These are phyloP conservation scores for Emericellopsis cladophorae DNA, from an alignment of 2,329 filamentous ascomycete genomes.

Conservation along the genomic window DNA sequence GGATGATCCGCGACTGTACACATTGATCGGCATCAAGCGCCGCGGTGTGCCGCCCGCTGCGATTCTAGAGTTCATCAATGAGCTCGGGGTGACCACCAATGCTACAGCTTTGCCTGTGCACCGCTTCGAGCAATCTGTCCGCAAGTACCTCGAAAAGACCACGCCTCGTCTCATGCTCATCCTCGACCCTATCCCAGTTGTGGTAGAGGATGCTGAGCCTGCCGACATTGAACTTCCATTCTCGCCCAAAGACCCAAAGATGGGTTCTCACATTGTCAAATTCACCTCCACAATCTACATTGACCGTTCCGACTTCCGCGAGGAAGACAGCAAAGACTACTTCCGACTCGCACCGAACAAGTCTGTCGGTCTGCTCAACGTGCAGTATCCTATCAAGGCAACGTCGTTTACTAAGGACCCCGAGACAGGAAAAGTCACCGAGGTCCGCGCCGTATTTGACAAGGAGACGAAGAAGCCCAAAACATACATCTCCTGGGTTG, in stretches of 20 bases:
- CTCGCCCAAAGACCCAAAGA: constrained; percentile 65
- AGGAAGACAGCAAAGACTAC: constrained; percentile 56
- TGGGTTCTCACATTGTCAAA: constrained; percentile 45
- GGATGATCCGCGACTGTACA: constrained; percentile 87
- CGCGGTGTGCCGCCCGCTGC: constrained; percentile 81
- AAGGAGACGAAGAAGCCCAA: constrained; percentile 60
- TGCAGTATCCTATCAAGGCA: constrained; percentile 53
- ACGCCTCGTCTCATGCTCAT: constrained; percentile 86
- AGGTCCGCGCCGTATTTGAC: constrained; percentile 46
- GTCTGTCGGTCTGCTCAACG: constrained; percentile 56
- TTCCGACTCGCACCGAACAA: constrained; percentile 64
- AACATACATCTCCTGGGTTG: constrained; percentile 76
- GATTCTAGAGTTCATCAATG: constrained; percentile 79
- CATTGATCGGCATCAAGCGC: constrained; percentile 69
- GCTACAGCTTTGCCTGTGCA: constrained; percentile 67
- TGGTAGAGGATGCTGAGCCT: constrained; percentile 60
- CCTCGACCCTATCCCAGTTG: constrained; percentile 69
- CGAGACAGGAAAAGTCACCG: constrained; percentile 44
- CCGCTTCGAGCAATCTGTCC: constrained; percentile 73
- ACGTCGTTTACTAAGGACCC: constrained; percentile 52
- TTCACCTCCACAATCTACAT: constrained; percentile 72
- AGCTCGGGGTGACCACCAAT: constrained; percentile 80
- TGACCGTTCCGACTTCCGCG: constrained; percentile 64
- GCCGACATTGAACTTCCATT: constrained; percentile 62
- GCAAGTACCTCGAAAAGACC: constrained; percentile 76